These are phyloP conservation scores for Zygosaccharomyces sapae DNA, from an alignment of 1,139 yeast genomes.

Conservation along the genomic window DNA sequence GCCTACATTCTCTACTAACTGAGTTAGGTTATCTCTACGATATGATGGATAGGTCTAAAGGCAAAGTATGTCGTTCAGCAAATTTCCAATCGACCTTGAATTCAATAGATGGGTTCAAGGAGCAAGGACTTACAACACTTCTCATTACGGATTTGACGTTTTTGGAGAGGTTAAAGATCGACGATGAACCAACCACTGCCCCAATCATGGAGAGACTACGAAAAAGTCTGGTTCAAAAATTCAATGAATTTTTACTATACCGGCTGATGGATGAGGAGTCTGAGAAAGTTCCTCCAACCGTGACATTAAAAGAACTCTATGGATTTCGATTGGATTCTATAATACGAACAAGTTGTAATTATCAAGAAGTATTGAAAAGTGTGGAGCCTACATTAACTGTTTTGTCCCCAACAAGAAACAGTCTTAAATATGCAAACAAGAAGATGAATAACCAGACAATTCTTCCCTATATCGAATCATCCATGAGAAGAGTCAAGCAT, in stretches of 20 bases:
- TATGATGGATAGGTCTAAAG: conserved; percentile 80
- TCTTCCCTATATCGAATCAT: conserved; percentile 54
- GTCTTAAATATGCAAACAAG: conserved; percentile 24
- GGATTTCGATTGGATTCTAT: conserved; percentile 46
- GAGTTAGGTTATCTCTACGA: conserved; percentile 89
- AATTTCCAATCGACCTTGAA: conserved; percentile 56
- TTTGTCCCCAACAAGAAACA: conserved; percentile 32
- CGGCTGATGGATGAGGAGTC: conserved; percentile 31
- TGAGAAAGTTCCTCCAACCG: conserved; percentile 30
- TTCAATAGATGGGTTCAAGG: conserved; percentile 45
- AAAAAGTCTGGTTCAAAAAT: conserved; percentile 25
- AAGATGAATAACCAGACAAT: conserved; percentile 37
- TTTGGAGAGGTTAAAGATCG: conserved; percentile 11
- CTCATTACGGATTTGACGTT: conserved; percentile 42
- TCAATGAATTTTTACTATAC: conserved; percentile 30
- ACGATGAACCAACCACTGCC: conserved; percentile 7
- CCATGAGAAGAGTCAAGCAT: conserved; percentile 50
- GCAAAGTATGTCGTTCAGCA: conserved; percentile 41
- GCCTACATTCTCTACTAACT: conserved; percentile 52
- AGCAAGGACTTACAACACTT: conserved; percentile 49
- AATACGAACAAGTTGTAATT: conserved; percentile 41
- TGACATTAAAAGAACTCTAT: conserved; percentile 38
- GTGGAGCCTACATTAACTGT: conserved; percentile 42
- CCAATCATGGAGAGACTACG: conserved; percentile 12
- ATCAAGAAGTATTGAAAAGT: conserved; percentile 36